phyloP scores from a whole-genome alignment of 2,329 filamentous ascomycete genomes.

The Emergomyces orientalis region DNA sequence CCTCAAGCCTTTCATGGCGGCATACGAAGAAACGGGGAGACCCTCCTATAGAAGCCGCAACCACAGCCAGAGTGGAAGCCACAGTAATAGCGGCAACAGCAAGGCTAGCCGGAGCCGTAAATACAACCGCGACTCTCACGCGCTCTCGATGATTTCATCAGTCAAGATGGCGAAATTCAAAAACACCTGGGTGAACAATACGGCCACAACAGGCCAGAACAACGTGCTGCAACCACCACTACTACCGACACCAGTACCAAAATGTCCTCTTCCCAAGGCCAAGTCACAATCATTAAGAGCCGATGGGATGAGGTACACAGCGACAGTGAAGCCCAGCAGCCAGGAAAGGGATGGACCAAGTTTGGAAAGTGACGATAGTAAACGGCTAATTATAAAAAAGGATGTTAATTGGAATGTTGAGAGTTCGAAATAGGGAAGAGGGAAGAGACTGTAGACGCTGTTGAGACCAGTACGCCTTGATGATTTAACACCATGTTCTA shows the following conservation, averaged over 20 bases:
- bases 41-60: slow-evolving; percentile 1
- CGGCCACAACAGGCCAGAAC: neutral
- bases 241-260: neutral
- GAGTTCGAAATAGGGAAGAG: neutral
- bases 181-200: neutral
- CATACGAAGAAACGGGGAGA: slow-evolving; percentile 20
- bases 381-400: slow-evolving; percentile 1
- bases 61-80: neutral
- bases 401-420: slow-evolving; percentile 8
- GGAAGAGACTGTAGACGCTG: neutral
- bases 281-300: neutral
- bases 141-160: neutral
- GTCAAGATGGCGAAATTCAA: neutral
- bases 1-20: slow-evolving; percentile 38
- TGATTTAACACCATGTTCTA: neutral
- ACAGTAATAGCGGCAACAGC: neutral
- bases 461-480: neutral
- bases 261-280: neutral
- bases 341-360: neutral
- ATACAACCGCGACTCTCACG: neutral
- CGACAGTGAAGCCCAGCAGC: neutral
- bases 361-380: neutral
- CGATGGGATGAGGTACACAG: neutral
- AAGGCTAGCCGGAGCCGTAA: neutral
- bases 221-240: neutral